Evolutionary conservation across 805 yeast species (phyloP).

Genomic region (Hanseniaspora vineae): DNA sequence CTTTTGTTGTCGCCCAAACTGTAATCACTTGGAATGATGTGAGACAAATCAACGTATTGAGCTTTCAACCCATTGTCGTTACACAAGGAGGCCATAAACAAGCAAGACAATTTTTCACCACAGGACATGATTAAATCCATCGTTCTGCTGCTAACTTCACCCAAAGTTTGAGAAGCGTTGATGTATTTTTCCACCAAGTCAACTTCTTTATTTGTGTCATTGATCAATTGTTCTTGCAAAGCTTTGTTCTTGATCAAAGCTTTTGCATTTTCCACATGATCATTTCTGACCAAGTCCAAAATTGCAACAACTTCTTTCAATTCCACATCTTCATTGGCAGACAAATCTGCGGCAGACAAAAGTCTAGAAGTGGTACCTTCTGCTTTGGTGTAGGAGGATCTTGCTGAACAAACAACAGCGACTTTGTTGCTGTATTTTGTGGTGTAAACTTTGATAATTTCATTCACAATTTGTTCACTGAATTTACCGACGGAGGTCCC

Average conservation of each 20-base stretch:
- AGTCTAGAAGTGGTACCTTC: conserved; percentile 93
- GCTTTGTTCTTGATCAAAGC: conserved; percentile 31
- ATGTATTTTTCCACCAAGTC: conserved; percentile 54
- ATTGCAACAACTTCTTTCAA: conserved; percentile 30
- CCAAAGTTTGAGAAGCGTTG: conserved; percentile 81
- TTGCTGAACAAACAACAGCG: conserved; percentile 92
- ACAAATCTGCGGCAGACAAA: conserved; percentile 63
- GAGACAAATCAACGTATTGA: conserved; percentile 64
- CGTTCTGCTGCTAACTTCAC: conserved; percentile 82
- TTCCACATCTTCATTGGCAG: conserved; percentile 33
- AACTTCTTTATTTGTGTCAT: conserved; percentile 52
- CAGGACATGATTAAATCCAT: conserved; percentile 81
- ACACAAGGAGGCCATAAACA: conserved; percentile 76
- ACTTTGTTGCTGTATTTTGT: conserved; percentile 36
- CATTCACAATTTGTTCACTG: conserved; percentile 71
- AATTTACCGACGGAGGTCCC: conserved; percentile 97
- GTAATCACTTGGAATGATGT: conserved; percentile 50
- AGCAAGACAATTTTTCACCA: conserved; percentile 87
- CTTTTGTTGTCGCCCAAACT: conserved; percentile 29
- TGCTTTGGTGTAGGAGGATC: conserved; percentile 79
- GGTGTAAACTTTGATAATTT: conserved; percentile 61
- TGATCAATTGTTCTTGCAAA: conserved; percentile 40
- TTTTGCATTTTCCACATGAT: conserved; percentile 67
- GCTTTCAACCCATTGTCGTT: conserved; percentile 74
- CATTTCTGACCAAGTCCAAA: conserved; percentile 57